phyloP scores from a whole-genome alignment of 2,329 filamentous ascomycete genomes.

The Paracoccidioides brasiliensis region DNA sequence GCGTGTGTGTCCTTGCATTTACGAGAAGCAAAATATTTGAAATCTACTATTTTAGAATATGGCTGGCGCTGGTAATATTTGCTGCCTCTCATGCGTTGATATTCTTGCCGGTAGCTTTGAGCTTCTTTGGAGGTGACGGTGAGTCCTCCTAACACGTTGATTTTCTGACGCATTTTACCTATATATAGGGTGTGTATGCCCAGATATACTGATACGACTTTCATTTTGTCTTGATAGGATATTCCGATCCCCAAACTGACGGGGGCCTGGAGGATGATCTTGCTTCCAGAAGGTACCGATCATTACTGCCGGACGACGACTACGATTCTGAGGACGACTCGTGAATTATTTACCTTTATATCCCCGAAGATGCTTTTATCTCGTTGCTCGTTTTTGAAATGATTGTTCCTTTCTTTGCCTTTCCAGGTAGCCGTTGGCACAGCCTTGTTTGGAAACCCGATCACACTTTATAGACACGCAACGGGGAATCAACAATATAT shows the following conservation, averaged over 20 bases:
- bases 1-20: slow-evolving; percentile 83
- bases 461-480: not conserved
- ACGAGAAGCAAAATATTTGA: slow-evolving; percentile 98
- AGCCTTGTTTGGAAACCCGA: not conserved
- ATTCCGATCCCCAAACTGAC: slow-evolving; percentile 74
- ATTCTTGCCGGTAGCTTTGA: slow-evolving; percentile 81
- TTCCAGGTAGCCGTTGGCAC: not conserved
- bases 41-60: slow-evolving; percentile 97
- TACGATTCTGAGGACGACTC: slow-evolving; percentile 56
- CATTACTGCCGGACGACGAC: slow-evolving; percentile 63
- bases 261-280: slow-evolving; percentile 85
- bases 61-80: slow-evolving; percentile 81
- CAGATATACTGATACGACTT: slow-evolving; percentile 10
- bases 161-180: not conserved
- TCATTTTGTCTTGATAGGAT: slow-evolving; percentile 39
- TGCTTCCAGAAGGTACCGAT: slow-evolving; percentile 62
- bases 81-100: slow-evolving; percentile 80
- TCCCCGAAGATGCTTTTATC: not conserved
- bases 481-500: not conserved
- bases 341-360: not conserved
- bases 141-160: slow-evolving; percentile 17
- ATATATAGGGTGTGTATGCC: not conserved
- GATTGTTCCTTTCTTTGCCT: slow-evolving; percentile 1
- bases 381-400: not conserved
- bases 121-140: slow-evolving; percentile 69